These are phyloP conservation scores for Carex cristatella DNA, from an alignment of 176 grass and related monocot species.

Conservation along the genomic window DNA sequence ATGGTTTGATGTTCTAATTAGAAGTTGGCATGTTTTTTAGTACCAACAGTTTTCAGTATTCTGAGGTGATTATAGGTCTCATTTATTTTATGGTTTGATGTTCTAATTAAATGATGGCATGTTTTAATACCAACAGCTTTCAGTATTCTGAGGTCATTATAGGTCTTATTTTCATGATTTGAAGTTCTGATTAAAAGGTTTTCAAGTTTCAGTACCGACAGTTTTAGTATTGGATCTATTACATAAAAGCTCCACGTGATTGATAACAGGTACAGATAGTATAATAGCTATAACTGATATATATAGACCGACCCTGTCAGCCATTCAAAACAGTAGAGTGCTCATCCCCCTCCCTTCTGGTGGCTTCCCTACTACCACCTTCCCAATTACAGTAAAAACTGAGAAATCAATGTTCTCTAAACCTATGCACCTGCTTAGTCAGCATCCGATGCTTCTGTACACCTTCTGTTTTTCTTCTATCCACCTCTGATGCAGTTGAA, in stretches of 20 bases:
- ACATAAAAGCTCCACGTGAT: not conserved
- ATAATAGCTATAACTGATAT: not conserved
- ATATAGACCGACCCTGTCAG: not conserved
- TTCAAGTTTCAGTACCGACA: not conserved
- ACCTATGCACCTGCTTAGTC: not conserved
- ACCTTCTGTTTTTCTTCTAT: conserved; percentile 26
- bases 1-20: not conserved
- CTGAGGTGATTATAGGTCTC: not conserved
- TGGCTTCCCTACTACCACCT: conserved; percentile 6
- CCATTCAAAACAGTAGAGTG: not conserved
- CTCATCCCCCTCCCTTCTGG: not conserved
- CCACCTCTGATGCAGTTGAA: conserved; percentile 10
- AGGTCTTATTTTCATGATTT: not conserved
- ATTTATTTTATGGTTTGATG: not conserved
- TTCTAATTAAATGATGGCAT: not conserved
- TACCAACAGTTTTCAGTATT: not conserved
- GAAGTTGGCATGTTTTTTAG: conserved; percentile 4
- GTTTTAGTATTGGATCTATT: not conserved
- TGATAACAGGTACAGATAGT: not conserved
- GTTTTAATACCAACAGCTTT: not conserved
- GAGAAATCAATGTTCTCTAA: not conserved
- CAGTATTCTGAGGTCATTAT: not conserved
- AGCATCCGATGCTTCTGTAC: not conserved
- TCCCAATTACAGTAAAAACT: conserved; percentile 3
- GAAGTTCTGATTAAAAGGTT: not conserved